These are phyloP conservation scores for Suhomyces coccinellae DNA, from an alignment of 1,139 yeast species.

Conservation along the genomic window DNA sequence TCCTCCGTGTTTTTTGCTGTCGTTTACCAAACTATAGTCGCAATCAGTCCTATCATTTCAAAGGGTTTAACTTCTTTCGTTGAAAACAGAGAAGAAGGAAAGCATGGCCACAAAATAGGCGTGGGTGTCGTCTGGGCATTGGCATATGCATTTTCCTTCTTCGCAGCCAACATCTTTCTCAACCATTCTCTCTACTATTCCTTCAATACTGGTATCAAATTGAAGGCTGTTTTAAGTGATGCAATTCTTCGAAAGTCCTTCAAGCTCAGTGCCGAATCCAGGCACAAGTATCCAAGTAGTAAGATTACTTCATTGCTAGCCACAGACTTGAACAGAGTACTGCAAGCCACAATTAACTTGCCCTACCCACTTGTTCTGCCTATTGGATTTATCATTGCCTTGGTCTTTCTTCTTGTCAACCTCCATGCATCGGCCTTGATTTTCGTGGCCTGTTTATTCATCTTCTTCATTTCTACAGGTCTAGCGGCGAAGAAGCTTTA, in stretches of 20 bases:
- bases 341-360: slow-evolving; percentile 19
- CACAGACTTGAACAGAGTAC: slow-evolving; percentile 25
- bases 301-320: slow-evolving; percentile 25
- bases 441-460: slow-evolving; percentile 32
- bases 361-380: slow-evolving; percentile 17
- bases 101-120: background rate
- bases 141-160: background rate
- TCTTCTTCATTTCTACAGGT: slow-evolving; percentile 18
- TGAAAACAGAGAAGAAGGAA: slow-evolving; percentile 26
- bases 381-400: slow-evolving; percentile 45
- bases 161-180: background rate
- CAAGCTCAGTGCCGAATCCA: slow-evolving; percentile 16
- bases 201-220: background rate
- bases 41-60: slow-evolving; percentile 33
- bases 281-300: slow-evolving; percentile 17
- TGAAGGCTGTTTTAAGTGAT: slow-evolving; percentile 17
- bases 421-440: slow-evolving; percentile 26
- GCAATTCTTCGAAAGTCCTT: slow-evolving; percentile 21
- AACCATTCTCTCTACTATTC: background rate
- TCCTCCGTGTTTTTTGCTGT: background rate
- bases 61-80: slow-evolving; percentile 45
- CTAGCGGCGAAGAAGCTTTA: slow-evolving; percentile 15
- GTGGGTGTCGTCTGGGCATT: slow-evolving; percentile 5
- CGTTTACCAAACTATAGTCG: slow-evolving; percentile 10
- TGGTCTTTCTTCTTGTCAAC: slow-evolving; percentile 41